Evolutionary conservation across 306 rosid genomes (phyloP), one percentile per base, ranked within the genome.

Genomic region (Sicyos baderoa): DNA sequence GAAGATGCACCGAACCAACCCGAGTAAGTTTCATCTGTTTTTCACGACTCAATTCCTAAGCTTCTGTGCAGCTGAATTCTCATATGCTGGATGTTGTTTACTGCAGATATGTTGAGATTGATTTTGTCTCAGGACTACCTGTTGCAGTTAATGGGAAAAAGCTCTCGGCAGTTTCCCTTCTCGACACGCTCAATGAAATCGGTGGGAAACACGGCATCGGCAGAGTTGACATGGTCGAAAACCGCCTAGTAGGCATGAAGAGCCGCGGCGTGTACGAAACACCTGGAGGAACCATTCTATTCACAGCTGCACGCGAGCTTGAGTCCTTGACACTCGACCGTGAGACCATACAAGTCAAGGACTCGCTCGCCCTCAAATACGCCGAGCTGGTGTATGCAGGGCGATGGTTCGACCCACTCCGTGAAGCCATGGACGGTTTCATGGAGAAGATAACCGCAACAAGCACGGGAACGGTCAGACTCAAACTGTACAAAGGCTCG

Each of bases 331-430:
- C 95, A 9, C 84, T 93, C 6, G 97, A 93, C 40, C 83, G 97
- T 11, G 97, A 93, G 66, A 82, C 91, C 54, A 77, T 89, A 14
- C 97, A 88, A 72, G 77, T 78, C 35, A 93, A 93, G 71, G 98
- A 93, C 70, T 70, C 87, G 0, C 58, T 85, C 0, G 94, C 97
- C 55, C 95, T 93, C 54, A 88, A 88, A 49, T 93, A 89, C 17
- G 91, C 97, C 0, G 98, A 93, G 88, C 81, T 93, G 62, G 97
- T 93, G 14, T 93, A 93, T 35, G 98, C 98, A 63, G 97, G 97
- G 5, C 72, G 98, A 82, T 89, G 98, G 98, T 93, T 93, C 11
- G 97, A 93, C 77, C 97, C 97, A 0, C 98, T 89, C 49, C 87
- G 98, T 0, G 88, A 81, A 71, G 87, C 97, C 8, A 66, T 93